Base-by-base conservation (phyloP, 2,329 filamentous ascomycete genomes). In the Fusarium goolgardi region DNA sequence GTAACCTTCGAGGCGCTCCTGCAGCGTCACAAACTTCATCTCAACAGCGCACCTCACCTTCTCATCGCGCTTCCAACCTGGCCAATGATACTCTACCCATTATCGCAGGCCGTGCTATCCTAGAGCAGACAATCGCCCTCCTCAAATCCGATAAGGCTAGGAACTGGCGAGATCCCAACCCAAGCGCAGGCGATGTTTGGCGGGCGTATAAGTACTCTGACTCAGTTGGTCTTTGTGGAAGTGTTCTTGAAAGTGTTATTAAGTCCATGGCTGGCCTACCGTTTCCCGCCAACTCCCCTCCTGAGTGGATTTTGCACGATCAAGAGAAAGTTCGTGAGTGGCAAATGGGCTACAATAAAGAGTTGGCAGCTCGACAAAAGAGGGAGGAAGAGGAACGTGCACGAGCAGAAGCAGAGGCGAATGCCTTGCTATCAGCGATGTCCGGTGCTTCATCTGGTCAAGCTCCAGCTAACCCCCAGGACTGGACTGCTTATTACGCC, bases 201-300 rank as follows among this genome's bases (percentile, higher is more conserved):
- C 75, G 75, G n/a, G 55, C 67, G 6, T 74, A 76, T 54, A 71
- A 83, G 32, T 83, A 85, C 47, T 63, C 73, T 2, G 82, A 87
- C 52, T 13, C 35, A 15, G 12, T 68, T 79, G 6, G 84, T 54
- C 73, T 76, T 18, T 82, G 81, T 2, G 80, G 78, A 10, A 78
- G 80, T 21, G 76, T 75, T 5, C 63, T 88, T 15, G 83, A 86
- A 65, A 74, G 73, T 1, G 71, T 82, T 2, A 80, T 79, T 5
- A 79, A 78, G 32, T 73, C 77, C 39, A 73, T 87, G 11, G 79
- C 79, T 44, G 79, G 78, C 54, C 81, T 83, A 62, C 79, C 84
- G 9, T 85, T 80, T 62, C 86, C 85, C 16, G 76, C 85, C 3
- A 82, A 73, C 2, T 80, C 84, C 43, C 84, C 86, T 5, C 85